Evolutionary conservation across 1,284 basidiomycete species (phyloP).

Genomic region (Sanghuangporus baumii): DNA sequence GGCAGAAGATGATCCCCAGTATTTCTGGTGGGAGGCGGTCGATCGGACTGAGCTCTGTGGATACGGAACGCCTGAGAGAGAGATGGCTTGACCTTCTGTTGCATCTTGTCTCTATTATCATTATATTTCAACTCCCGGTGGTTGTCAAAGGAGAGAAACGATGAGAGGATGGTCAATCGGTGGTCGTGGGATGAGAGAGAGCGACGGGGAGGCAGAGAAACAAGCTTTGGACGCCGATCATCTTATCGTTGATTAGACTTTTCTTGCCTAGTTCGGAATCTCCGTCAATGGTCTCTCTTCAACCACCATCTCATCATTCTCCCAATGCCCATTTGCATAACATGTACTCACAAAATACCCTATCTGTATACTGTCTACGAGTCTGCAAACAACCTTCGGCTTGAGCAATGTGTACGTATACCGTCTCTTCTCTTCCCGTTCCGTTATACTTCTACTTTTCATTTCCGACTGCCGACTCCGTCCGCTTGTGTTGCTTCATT

Average conservation of each 20-base stretch:
- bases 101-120: neutral
- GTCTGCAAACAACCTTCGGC: slow-evolving; percentile 76
- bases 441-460: slow-evolving; percentile 7
- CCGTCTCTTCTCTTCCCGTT: neutral
- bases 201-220: neutral
- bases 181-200: neutral
- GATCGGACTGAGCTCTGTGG: neutral
- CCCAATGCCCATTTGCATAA: slow-evolving; percentile 18
- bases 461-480: neutral
- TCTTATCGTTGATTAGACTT: neutral
- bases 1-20: slow-evolving; percentile 15
- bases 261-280: neutral
- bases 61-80: neutral
- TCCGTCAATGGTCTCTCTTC: neutral
- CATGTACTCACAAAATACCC: slow-evolving; percentile 48
- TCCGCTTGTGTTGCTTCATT: neutral
- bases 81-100: neutral
- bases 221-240: neutral
- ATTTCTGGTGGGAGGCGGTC: slow-evolving; percentile 15
- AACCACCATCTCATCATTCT: neutral
- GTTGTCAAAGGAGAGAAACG: neutral
- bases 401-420: slow-evolving; percentile 70
- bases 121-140: neutral
- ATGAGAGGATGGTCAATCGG: neutral
- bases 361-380: slow-evolving; percentile 83